These are phyloP conservation scores for Exserohilum turcica DNA, from an alignment of 2,329 filamentous ascomycete species.

Conservation along the genomic window DNA sequence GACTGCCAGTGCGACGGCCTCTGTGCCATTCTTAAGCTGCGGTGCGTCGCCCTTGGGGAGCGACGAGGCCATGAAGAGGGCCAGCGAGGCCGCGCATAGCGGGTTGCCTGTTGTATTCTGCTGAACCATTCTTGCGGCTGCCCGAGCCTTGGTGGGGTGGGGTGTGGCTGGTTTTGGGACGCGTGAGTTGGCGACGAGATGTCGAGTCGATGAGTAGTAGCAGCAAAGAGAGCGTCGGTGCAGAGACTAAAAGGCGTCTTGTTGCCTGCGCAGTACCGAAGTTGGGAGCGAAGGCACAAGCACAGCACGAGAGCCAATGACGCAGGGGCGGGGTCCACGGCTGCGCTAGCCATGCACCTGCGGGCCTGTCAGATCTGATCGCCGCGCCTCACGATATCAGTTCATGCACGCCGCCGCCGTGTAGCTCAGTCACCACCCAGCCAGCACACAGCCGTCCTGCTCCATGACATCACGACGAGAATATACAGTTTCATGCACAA, in stretches of 20 bases:
- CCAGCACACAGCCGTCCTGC: neutral
- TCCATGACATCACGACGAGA: conserved; percentile 13
- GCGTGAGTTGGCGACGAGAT: neutral
- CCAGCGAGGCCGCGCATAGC: conserved; percentile 52
- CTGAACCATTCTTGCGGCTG: conserved; percentile 29
- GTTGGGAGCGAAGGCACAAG: neutral
- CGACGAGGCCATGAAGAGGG: conserved; percentile 51
- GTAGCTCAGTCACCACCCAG: conserved; percentile 1
- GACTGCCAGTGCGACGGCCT: conserved; percentile 80
- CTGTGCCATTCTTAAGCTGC: conserved; percentile 70
- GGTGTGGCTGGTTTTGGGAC: neutral
- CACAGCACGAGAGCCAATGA: conserved; percentile 3
- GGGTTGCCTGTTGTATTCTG: conserved; percentile 47
- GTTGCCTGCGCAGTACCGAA: conserved; percentile 12
- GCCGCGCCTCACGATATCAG: conserved; percentile 17
- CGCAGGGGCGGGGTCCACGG: conserved; percentile 30
- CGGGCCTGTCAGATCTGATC: conserved; percentile 10
- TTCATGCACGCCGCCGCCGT: conserved; percentile 6
- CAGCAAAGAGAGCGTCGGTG: neutral
- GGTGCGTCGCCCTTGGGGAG: conserved; percentile 48
- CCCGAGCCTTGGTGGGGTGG: neutral
- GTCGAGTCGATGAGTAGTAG: neutral
- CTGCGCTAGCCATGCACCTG: conserved; percentile 21
- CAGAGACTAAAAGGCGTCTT: neutral
- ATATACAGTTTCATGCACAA: neutral